Base-by-base conservation (phyloP, 2,329 filamentous ascomycete species). In the Epichloe sylvatica region DNA sequence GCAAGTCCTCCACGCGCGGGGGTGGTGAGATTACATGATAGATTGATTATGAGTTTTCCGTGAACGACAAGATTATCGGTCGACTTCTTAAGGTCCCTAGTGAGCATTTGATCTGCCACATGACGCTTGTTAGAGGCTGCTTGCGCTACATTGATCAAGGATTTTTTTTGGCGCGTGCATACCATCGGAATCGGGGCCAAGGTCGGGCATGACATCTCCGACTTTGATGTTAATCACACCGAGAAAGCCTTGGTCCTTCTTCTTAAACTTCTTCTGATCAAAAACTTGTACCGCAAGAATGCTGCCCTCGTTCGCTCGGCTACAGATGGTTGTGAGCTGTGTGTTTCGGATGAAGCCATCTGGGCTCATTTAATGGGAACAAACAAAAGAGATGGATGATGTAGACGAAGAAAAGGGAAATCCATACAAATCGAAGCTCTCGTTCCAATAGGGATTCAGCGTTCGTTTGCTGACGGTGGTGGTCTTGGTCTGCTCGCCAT, bases 261-360 rank as follows among this genome's bases (percentile, higher is more conserved):
- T 98, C 77, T 98, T 98, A 73, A 98, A 98, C 72, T 98, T 98
- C 75, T 96, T 96, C 70, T 98, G 92, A 69, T 98, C 92, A 65
- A 98, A 98, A 49, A 98, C 95, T 65, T 98, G 92, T 44, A 98
- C 90, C 7, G 92, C 92, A 45, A 98, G 76, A 62, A 98, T 96
- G 67, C 90, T 94, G 62, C 95, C 91, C 66, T 98, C 92, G 53
- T 84, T 92, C 53, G 88, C 91, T 65, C 79, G 80, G 74, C 92
- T 97, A 64, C 51, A 41, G 36, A 21, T 43, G 6, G 35, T 37
- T 15, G 47, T 52, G 34, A 47, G 47, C 17, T 33, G 30, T 38
- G n/a, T 21, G 34, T 38, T 44, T 15, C 6, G 25, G 43, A 23
- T 21, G 3, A 39, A 38, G 25, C 25, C 8, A 23, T 40, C 33